phyloP scores from a whole-genome alignment of 306 rosid genomes.

The Trifolium fragiferum region DNA sequence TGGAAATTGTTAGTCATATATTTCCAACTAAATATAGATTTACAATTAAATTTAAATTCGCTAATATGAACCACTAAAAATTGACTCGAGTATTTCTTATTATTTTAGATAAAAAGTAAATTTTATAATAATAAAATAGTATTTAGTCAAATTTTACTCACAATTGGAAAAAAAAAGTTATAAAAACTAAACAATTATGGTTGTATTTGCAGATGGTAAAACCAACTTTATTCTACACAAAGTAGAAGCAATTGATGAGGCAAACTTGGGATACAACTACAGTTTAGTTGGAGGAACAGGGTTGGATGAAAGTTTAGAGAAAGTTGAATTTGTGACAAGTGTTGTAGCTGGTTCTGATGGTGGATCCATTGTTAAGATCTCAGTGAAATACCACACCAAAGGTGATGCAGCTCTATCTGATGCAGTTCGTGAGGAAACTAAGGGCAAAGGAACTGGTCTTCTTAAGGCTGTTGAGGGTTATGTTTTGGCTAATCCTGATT shows the following conservation, averaged over 20 bases:
- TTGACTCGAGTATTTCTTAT: too few relatives aligned
- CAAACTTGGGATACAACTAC: constrained; percentile 31
- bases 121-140: too few relatives aligned
- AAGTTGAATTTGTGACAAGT: constrained; percentile 24
- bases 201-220: constrained; percentile 21
- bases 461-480: constrained; percentile 44
- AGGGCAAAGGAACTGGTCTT: constrained; percentile 28
- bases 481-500: constrained; percentile 35
- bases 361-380: constrained; percentile 41
- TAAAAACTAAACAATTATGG: too few relatives aligned
- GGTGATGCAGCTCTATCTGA: constrained; percentile 35
- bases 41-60: too few relatives aligned
- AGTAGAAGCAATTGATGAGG: constrained; percentile 37
- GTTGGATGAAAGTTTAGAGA: constrained; percentile 40
- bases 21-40: too few relatives aligned
- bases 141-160: too few relatives aligned
- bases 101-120: too few relatives aligned
- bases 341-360: constrained; percentile 37
- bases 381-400: constrained; percentile 30
- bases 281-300: constrained; percentile 43
- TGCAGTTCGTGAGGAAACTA: constrained; percentile 25
- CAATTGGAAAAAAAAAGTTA: too few relatives aligned
- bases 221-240: constrained; percentile 19
- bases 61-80: not conserved
- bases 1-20: too few relatives aligned